Evolutionary conservation across 2,329 filamentous ascomycete genomes (phyloP).

Genomic region (Nakataea oryzae): DNA sequence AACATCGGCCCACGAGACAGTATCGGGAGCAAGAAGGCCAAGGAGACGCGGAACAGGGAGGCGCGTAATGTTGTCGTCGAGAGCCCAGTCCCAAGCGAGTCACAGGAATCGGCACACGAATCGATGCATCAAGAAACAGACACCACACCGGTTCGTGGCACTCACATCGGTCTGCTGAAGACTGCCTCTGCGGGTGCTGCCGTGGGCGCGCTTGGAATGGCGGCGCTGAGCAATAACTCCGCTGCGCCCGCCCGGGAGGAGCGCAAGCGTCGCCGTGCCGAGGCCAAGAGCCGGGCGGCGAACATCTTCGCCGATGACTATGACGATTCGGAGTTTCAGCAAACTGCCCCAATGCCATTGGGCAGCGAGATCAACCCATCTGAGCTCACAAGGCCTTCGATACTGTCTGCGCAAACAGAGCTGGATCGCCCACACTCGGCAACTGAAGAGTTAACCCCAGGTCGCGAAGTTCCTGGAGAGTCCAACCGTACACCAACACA

Average conservation of each 20-base stretch:
- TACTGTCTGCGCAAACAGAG: constrained; percentile 72
- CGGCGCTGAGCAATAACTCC: constrained; percentile 23
- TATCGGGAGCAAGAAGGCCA: constrained; percentile 19
- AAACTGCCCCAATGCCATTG: constrained; percentile 70
- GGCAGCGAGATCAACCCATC: constrained; percentile 79
- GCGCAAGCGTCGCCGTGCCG: constrained; percentile 40
- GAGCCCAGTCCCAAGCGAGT: constrained; percentile 34
- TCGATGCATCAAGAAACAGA: constrained; percentile 24
- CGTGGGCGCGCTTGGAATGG: constrained; percentile 22
- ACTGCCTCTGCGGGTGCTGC: constrained; percentile 34
- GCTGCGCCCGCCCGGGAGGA: constrained; percentile 40
- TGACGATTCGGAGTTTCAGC: constrained; percentile 39
- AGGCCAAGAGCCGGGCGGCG: constrained; percentile 34
- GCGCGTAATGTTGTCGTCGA: constrained; percentile 44
- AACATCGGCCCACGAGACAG: constrained; percentile 43
- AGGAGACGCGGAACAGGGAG: constrained; percentile 39
- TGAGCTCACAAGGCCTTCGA: constrained; percentile 78
- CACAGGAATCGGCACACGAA: constrained; percentile 34
- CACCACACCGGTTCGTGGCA: constrained; percentile 29
- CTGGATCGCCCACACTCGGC: constrained; percentile 50
- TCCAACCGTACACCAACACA: constrained; percentile 54
- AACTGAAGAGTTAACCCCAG: constrained; percentile 48
- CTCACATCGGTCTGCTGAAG: constrained; percentile 30
- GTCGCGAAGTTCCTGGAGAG: constrained; percentile 49
- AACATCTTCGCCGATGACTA: constrained; percentile 38